phyloP scores from a whole-genome alignment of 257 asterid genomes.

The Sherardia arvensis region DNA sequence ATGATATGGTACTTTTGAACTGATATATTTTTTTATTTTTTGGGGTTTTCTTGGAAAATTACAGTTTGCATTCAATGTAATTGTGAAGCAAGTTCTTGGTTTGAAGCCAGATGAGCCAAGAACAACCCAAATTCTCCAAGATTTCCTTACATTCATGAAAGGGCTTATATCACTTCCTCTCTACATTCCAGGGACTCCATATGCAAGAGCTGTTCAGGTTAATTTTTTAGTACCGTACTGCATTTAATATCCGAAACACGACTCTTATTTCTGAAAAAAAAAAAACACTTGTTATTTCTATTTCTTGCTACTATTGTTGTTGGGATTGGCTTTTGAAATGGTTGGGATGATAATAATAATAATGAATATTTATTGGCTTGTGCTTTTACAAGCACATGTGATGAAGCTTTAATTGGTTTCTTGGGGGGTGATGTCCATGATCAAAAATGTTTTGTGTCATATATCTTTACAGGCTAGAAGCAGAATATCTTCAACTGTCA shows the following conservation, averaged over 20 bases:
- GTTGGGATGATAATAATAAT: background rate
- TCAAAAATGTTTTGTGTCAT: background rate
- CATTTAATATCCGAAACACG: background rate
- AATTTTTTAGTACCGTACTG: background rate
- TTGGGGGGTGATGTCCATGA: constrained; percentile 10
- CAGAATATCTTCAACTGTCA: constrained; percentile 66
- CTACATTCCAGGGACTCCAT: constrained; percentile 68
- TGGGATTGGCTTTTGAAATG: background rate
- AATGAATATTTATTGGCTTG: background rate
- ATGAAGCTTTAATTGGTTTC: constrained; percentile 7
- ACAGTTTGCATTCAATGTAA: constrained; percentile 74
- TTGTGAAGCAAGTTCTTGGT: constrained; percentile 75
- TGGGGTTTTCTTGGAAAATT: background rate
- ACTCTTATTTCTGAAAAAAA: background rate
- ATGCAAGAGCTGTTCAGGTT: constrained; percentile 79
- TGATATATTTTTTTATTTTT: too few relatives aligned
- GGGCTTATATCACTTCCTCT: constrained; percentile 58
- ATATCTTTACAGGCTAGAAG: constrained; percentile 80
- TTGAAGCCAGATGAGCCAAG: constrained; percentile 52
- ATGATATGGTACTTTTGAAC: background rate
- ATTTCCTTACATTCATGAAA: constrained; percentile 55
- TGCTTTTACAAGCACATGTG: constrained; percentile 37
- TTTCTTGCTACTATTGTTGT: background rate
- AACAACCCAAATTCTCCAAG: constrained; percentile 45
- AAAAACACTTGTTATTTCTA: background rate